Base-by-base conservation (phyloP, 192 early-diverging fungal genomes). In the Backusella mclennaniae region DNA sequence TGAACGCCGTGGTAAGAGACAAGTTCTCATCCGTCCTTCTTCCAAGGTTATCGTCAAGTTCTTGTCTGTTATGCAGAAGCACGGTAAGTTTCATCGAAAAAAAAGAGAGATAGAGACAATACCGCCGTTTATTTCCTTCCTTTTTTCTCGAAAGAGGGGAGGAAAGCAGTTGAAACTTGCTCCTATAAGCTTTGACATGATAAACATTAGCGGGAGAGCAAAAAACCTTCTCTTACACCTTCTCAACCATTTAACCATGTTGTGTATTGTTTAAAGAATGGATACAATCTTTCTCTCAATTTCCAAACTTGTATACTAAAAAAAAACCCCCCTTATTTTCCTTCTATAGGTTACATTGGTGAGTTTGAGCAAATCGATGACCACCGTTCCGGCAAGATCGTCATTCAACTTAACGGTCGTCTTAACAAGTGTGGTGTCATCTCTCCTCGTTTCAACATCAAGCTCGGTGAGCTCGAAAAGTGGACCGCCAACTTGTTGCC, bases 401-500 rank as follows among this genome's bases (percentile, higher is more conserved):
- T 99, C 59, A 91, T 99, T 80, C 98, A 99, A 88, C 94, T 99
- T 75, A 96, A 93, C 80, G 96, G 98, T 79, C 96, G 98, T 81
- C 86, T 99, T 80, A 99, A 99, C 95, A 99, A 99, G 92, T 97
- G 95, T 89, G 96, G 96, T 88, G 97, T 97, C 85, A 98, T 98
- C 86, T 97, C 95, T 44, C 96, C 98, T 79, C 95, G 98, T 80
- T 99, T 98, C 92, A 95, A 97, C 88, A 91, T 99, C 87, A 94
- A 96, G 92, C 86, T 96, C 76, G 84, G 88, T 80, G 94, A 97
- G 78, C 88, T 99, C 77, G 98, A 99, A 88, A 96, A 95, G 88
- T 98, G 95, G 96, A 92, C 96, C 84, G 90, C 92, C 87, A 94
- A 97, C 89, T 92, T 99, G 81, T 91, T 99, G 77, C 98, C 96